Percentiles rank a stretch among this genome's conserved stretches.
These are phyloP conservation scores for Lactifluus pinguis DNA, from an alignment of 768 basidiomycete species.

Conservation along the genomic window DNA sequence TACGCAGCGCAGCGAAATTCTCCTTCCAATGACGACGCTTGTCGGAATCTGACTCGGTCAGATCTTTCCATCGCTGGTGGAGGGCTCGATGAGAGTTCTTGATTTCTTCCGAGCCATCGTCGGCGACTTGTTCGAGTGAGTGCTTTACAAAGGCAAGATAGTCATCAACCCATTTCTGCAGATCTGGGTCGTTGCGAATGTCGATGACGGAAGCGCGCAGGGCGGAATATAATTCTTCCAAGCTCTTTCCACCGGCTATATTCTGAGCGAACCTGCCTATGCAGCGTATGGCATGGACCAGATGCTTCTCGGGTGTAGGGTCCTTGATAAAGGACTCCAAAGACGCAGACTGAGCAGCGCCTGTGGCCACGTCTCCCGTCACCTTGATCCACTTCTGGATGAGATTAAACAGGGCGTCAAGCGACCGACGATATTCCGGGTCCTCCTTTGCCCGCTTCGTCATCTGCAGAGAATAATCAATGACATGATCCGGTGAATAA, in stretches of 20 bases:
- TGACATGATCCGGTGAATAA: too few species aligned
- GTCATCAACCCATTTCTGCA: constrained; percentile 48
- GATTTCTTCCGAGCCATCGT: constrained; percentile 42
- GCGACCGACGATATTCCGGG: constrained; percentile 44
- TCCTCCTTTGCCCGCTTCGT: constrained; percentile 58
- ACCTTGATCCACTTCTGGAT: constrained; percentile 48
- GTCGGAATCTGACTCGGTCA: constrained; percentile 38
- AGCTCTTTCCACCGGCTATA: constrained; percentile 38
- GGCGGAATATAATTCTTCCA: constrained; percentile 39
- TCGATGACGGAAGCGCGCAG: constrained; percentile 38
- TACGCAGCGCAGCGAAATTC: constrained; percentile 38
- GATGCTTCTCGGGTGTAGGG: constrained; percentile 52
- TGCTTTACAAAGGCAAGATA: constrained; percentile 39
- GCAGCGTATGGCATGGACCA: constrained; percentile 40
- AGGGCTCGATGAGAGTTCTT: constrained; percentile 35
- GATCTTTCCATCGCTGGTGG: constrained; percentile 38
- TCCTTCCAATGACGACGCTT: constrained; percentile 42
- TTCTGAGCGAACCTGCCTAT: constrained; percentile 42
- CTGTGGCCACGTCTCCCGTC: constrained; percentile 41
- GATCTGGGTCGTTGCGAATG: constrained; percentile 42
- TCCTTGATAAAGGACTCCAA: constrained; percentile 53
- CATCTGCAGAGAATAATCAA: constrained; percentile 32
- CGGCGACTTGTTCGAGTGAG: constrained; percentile 43
- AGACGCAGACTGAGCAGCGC: constrained; percentile 34
- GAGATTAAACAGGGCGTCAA: constrained; percentile 49